Evolutionary conservation across 169 alveolate species (phyloP).

Genomic region (Toxoplasma gondii): DNA sequence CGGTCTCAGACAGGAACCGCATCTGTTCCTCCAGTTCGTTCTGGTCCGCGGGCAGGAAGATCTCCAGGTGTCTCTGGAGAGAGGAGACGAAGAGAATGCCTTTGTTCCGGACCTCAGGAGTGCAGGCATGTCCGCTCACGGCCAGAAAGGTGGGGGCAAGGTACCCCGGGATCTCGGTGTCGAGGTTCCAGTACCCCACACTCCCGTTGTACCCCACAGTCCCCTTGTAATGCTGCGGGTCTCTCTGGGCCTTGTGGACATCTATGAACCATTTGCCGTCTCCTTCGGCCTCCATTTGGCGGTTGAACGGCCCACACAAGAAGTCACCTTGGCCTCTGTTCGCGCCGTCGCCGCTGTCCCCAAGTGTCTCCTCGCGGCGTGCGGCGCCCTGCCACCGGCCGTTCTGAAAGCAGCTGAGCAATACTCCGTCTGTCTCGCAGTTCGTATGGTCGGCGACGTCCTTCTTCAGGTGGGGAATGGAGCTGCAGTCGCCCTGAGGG

Average conservation of each 20-base stretch:
- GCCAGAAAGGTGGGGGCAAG: slow-evolving; percentile 24
- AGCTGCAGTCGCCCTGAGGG: neutral
- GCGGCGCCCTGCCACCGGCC: slow-evolving; percentile 48
- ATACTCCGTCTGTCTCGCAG: slow-evolving; percentile 25
- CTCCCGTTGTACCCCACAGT: slow-evolving; percentile 1
- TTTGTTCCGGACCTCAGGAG: slow-evolving; percentile 7
- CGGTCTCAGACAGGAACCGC: neutral
- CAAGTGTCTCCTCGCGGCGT: neutral
- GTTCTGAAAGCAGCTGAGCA: slow-evolving; percentile 28
- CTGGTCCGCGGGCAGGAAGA: slow-evolving; percentile 34
- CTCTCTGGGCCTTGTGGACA: slow-evolving; percentile 14
- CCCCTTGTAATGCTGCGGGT: slow-evolving; percentile 44
- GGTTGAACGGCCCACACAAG: slow-evolving; percentile 27
- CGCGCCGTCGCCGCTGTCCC: slow-evolving; percentile 30
- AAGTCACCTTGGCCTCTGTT: slow-evolving; percentile 10
- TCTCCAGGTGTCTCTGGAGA: slow-evolving; percentile 31
- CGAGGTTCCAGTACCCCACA: slow-evolving; percentile 40
- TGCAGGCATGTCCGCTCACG: slow-evolving; percentile 12
- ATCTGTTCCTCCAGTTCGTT: slow-evolving; percentile 10
- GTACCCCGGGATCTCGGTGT: slow-evolving; percentile 3
- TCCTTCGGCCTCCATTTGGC: neutral
- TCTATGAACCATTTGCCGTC: slow-evolving; percentile 49
- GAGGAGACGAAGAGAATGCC: slow-evolving; percentile 25
- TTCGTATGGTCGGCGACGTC: neutral
- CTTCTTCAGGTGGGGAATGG: slow-evolving; percentile 2